Percentiles rank a stretch among this genome's conserved stretches.
phyloP scores from a whole-genome alignment of 768 basidiomycete genomes.

The Lentinula sp. region DNA sequence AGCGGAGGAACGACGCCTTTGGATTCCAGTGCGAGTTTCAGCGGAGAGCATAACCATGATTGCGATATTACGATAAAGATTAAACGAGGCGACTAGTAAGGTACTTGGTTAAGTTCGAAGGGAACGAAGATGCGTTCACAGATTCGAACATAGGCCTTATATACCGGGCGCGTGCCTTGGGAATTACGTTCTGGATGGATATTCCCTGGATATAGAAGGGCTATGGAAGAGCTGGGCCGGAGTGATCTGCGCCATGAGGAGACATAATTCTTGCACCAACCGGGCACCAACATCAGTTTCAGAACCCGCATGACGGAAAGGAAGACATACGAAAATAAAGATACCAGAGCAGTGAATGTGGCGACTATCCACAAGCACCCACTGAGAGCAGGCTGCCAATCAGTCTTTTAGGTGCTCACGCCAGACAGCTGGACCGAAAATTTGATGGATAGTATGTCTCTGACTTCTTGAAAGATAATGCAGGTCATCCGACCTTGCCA shows the following conservation, averaged over 20 bases:
- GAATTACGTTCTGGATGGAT: conserved; percentile 2
- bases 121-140: background rate
- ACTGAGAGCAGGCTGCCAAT: conserved; percentile 3
- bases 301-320: background rate
- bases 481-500: background rate
- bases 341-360: background rate
- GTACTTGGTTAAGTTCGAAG: background rate
- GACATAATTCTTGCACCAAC: background rate
- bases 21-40: conserved; percentile 16
- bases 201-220: background rate
- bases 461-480: too few species aligned
- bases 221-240: background rate
- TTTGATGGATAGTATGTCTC: background rate
- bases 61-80: conserved; percentile 1
- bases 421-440: background rate
- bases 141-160: background rate
- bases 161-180: background rate
- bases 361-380: background rate
- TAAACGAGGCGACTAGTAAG: background rate
- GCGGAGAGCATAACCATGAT: conserved; percentile 25
- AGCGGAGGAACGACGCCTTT: conserved; percentile 8
- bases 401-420: background rate
- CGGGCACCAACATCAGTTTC: background rate
- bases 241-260: background rate
- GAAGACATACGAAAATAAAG: background rate